Evolutionary conservation across 495 filamentous ascomycete species (phyloP).

Genomic region (Alectoria sarmentosa): DNA sequence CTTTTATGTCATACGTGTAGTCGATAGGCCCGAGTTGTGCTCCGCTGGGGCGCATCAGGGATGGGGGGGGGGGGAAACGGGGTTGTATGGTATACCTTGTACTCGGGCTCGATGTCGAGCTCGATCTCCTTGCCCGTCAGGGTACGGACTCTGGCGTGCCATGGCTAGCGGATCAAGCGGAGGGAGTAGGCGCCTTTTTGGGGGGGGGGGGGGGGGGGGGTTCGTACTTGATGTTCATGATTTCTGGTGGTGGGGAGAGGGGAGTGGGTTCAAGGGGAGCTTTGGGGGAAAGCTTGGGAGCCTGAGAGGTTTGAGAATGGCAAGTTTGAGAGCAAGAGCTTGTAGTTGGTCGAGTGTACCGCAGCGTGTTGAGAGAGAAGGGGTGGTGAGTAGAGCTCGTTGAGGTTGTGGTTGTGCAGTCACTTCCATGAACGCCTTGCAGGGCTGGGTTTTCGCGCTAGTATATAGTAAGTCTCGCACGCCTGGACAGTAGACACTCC

Average conservation of each 20-base stretch:
- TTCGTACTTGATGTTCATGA: slow-evolving; percentile 19
- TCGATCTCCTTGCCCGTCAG: slow-evolving; percentile 98
- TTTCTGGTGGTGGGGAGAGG: neutral
- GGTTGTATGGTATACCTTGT: slow-evolving; percentile 53
- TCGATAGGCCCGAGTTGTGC: too few relatives aligned
- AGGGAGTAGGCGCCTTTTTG: too few relatives aligned
- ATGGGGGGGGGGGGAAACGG: too few relatives aligned
- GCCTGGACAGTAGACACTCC: too few relatives aligned
- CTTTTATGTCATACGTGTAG: too few relatives aligned
- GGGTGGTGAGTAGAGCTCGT: neutral
- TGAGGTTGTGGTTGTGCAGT: neutral
- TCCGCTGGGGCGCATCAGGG: too few relatives aligned
- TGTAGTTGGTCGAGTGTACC: neutral
- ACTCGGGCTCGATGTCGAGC: slow-evolving; percentile 88
- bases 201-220: neutral
- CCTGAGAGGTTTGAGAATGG: neutral
- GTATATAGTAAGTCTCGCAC: neutral
- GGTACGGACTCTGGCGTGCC: slow-evolving; percentile 71
- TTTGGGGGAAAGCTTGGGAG: neutral
- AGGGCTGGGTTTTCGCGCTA: neutral
- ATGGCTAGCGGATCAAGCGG: neutral
- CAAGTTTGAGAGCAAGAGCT: neutral
- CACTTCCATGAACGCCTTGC: neutral
- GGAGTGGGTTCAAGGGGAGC: neutral
- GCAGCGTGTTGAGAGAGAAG: neutral